Conservation (phyloP, 306 rosid genomes). For the Corylus americana region DNA sequence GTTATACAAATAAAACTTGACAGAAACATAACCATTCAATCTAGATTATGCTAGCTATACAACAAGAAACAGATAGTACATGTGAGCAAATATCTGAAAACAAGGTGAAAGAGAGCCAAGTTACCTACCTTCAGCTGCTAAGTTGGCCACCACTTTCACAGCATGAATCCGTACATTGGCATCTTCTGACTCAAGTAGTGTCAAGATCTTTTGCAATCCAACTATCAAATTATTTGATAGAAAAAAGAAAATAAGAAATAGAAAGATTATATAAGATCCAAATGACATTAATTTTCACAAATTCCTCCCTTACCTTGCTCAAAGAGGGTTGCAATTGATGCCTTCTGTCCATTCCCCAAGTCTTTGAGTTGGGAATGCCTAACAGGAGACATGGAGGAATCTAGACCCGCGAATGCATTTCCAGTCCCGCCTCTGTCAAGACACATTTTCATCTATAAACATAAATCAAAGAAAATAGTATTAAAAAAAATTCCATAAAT, state of each 20-base stretch:
- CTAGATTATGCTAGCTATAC: background rate
- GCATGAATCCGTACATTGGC: conserved; percentile 93
- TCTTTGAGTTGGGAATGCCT: conserved; percentile 69
- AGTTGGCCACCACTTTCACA: conserved; percentile 95
- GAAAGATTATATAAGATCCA: conserved; percentile 16
- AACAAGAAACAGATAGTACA: conserved; percentile 6
- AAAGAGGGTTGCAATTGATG: conserved; percentile 73
- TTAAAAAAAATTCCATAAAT: conserved; percentile 7
- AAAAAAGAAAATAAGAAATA: conserved; percentile 19
- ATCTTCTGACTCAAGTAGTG: conserved; percentile 95
- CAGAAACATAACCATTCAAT: background rate
- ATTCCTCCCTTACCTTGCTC: conserved; percentile 67
- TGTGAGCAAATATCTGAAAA: conserved; percentile 13
- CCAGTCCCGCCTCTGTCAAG: conserved; percentile 61
- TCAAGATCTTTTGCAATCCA: conserved; percentile 87
- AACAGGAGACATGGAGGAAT: conserved; percentile 63
- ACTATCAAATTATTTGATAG: conserved; percentile 50
- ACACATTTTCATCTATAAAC: conserved; percentile 74
- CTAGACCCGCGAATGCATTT: conserved; percentile 54
- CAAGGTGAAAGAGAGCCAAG: conserved; percentile 16
- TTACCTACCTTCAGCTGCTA: conserved; percentile 91
- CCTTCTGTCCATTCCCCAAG: conserved; percentile 57
- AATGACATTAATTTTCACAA: conserved; percentile 16
- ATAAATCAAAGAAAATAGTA: conserved; percentile 23
- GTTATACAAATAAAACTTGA: background rate